Conservation (phyloP, 148 eudicot genomes). For the Amaranthus hypochondriacus region DNA sequence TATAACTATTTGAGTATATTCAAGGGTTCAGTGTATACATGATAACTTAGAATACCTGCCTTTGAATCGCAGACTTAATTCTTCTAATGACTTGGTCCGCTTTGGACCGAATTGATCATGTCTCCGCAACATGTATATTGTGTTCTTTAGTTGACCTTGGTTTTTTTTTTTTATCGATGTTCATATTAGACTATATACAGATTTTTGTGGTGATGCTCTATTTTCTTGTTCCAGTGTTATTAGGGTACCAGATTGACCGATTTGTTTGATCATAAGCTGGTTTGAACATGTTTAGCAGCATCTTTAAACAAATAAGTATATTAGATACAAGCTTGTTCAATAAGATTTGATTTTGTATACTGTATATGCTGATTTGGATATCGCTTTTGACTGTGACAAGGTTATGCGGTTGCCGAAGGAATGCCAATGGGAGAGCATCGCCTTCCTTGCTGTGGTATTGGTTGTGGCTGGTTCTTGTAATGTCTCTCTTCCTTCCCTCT, state of each 20-base stretch:
- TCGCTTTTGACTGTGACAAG: slow-evolving; percentile 27
- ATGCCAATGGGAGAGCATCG: slow-evolving; percentile 56
- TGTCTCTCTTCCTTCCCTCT: slow-evolving; percentile 18
- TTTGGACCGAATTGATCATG: background rate
- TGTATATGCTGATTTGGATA: slow-evolving; percentile 7
- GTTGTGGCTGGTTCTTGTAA: slow-evolving; percentile 91
- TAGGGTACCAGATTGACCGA: background rate
- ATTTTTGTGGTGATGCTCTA: background rate
- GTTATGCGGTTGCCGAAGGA: slow-evolving; percentile 80
- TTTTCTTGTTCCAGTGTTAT: background rate
- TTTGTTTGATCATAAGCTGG: slow-evolving; percentile 7
- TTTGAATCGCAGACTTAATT: too few relatives aligned
- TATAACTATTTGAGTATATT: too few relatives aligned
- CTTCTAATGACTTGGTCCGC: background rate
- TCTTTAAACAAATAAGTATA: background rate
- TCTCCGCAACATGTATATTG: background rate
- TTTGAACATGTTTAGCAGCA: background rate
- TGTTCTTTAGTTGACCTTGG: background rate
- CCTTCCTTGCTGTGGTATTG: slow-evolving; percentile 85
- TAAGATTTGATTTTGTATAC: background rate
- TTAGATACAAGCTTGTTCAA: background rate
- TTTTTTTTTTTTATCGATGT: background rate
- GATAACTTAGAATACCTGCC: too few relatives aligned
- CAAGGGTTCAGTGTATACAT: too few relatives aligned
- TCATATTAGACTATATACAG: background rate